A percentile compares a stretch with the other conserved stretches of the same genome.
phyloP scores from a whole-genome alignment of 75 land plant genomes.

The Picea sitchensis region DNA sequence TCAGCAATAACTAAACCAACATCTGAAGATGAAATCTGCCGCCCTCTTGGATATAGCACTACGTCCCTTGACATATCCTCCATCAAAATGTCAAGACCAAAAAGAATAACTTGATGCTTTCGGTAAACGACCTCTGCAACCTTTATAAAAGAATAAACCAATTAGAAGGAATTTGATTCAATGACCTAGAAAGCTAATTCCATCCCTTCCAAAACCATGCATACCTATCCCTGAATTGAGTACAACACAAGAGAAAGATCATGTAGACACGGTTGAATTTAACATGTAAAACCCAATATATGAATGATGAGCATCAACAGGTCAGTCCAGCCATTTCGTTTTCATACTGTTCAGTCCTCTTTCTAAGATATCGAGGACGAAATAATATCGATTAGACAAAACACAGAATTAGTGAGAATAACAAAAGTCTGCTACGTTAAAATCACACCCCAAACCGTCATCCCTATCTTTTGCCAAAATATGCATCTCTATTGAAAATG shows the following conservation, averaged over 20 bases:
- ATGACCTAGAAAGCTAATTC: not conserved
- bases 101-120: conserved; percentile 25
- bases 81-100: conserved; percentile 41
- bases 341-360: not conserved
- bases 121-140: conserved; percentile 37
- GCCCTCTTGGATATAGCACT: conserved; percentile 31
- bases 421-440: not conserved
- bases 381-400: not conserved
- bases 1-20: conserved; percentile 43
- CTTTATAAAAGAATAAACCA: conserved; percentile 14
- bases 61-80: conserved; percentile 29
- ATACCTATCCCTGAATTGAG: not conserved
- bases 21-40: conserved; percentile 20
- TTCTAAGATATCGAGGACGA: not conserved
- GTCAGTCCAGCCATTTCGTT: not conserved
- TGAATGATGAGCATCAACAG: not conserved
- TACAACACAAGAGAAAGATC: not conserved
- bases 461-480: too few relatives aligned
- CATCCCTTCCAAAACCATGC: not conserved
- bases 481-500: too few relatives aligned
- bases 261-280: not conserved
- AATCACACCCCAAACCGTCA: not conserved
- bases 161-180: not conserved
- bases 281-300: not conserved
- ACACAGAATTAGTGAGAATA: not conserved